These are phyloP conservation scores for Anthostomella pinea DNA, from an alignment of 2,329 filamentous ascomycete genomes.

Conservation along the genomic window DNA sequence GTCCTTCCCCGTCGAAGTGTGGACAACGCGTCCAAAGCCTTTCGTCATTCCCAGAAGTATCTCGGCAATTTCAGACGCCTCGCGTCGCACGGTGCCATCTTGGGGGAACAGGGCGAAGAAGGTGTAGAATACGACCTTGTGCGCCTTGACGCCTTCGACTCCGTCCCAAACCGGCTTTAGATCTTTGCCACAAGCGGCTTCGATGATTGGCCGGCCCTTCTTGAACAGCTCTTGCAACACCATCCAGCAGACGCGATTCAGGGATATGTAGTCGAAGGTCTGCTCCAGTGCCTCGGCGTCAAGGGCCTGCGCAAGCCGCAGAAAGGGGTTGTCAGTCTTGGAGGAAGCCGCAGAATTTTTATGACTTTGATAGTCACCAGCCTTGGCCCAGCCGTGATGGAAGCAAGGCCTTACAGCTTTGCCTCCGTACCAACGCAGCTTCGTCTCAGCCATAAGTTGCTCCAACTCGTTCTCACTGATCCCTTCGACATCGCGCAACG, in stretches of 20 bases:
- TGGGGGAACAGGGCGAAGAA: conserved; percentile 1
- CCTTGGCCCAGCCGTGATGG: conserved; percentile 3
- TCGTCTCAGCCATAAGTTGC: conserved; percentile 2
- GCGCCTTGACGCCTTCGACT: no score
- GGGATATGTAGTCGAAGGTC: conserved; percentile 5
- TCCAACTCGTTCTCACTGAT: conserved; percentile 1
- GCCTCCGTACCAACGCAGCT: conserved; percentile 7
- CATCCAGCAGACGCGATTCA: conserved; percentile 6
- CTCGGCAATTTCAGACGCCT: conserved; percentile 4
- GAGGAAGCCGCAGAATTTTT: no score
- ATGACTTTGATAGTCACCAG: conserved; percentile 1
- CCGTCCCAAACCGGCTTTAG: background rate
- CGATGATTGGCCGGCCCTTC: conserved; percentile 3
- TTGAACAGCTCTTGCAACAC: conserved; percentile 4
- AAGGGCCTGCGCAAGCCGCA: conserved; percentile 3
- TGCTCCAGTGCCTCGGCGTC: conserved; percentile 4
- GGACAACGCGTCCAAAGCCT: conserved; percentile 4
- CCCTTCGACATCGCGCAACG: background rate
- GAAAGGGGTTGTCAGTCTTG: conserved; percentile 1
- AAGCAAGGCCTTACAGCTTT: conserved; percentile 4
- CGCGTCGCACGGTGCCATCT: background rate
- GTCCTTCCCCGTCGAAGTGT: conserved; percentile 4
- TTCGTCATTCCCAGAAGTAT: conserved; percentile 1
- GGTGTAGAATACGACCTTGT: background rate
- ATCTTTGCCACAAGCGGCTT: background rate